Conservation (phyloP, 2,329 filamentous ascomycete species). For the Triangularia verruculosa region DNA sequence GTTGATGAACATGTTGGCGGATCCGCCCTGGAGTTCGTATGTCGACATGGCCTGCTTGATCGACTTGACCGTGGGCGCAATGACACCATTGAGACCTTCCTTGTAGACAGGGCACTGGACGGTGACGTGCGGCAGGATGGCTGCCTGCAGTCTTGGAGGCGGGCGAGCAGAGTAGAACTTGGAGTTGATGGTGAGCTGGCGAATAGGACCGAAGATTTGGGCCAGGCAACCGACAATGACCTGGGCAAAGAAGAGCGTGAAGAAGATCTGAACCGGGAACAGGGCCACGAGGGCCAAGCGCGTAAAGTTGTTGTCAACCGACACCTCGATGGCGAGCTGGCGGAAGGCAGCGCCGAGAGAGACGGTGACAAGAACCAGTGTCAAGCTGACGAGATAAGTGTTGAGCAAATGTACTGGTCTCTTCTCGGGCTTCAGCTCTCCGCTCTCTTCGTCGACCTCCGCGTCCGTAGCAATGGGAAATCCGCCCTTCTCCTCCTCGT, state of each 20-base stretch:
- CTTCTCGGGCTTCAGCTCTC: slow-evolving; percentile 61
- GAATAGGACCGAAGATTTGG: slow-evolving; percentile 72
- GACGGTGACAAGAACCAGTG: slow-evolving; percentile 61
- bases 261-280: slow-evolving; percentile 72
- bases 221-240: slow-evolving; percentile 73
- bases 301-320: slow-evolving; percentile 59
- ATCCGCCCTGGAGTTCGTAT: slow-evolving; percentile 75
- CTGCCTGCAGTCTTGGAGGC: slow-evolving; percentile 57
- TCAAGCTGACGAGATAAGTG: slow-evolving; percentile 64
- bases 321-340: slow-evolving; percentile 65
- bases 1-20: slow-evolving; percentile 73
- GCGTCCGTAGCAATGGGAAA: slow-evolving; percentile 42
- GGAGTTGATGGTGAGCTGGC: slow-evolving; percentile 71
- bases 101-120: slow-evolving; percentile 89
- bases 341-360: slow-evolving; percentile 69
- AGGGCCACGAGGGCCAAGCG: slow-evolving; percentile 64
- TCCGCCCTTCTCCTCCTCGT: slow-evolving; percentile 54
- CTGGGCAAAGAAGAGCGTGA: slow-evolving; percentile 77
- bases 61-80: slow-evolving; percentile 72
- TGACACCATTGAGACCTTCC: slow-evolving; percentile 72
- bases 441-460: slow-evolving; percentile 70
- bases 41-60: slow-evolving; percentile 75
- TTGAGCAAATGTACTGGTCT: slow-evolving; percentile 69
- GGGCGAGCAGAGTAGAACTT: slow-evolving; percentile 77
- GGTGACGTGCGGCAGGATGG: slow-evolving; percentile 67